Percentiles rank a stretch among this genome's conserved stretches.
Evolutionary conservation across 2,329 filamentous ascomycete genomes (phyloP).

Genomic region (Fusarium hainanense): DNA sequence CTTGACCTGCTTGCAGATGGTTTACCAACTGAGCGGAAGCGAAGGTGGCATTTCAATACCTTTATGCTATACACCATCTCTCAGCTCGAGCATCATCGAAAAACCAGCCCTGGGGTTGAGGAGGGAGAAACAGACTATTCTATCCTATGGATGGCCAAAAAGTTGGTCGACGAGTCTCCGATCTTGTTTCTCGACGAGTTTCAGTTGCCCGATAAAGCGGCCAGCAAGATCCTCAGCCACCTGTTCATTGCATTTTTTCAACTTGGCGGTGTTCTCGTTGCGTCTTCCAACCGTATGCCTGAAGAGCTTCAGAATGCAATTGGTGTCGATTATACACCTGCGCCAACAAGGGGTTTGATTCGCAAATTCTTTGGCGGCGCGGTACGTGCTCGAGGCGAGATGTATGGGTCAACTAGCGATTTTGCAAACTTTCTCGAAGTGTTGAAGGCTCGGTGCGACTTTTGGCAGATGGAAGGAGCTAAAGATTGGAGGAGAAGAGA

Average conservation of each 20-base stretch:
- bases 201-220: conserved; percentile 81
- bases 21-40: conserved; percentile 77
- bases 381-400: conserved; percentile 54
- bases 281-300: conserved; percentile 85
- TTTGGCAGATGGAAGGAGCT: conserved; percentile 84
- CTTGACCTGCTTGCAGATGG: conserved; percentile 83
- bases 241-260: conserved; percentile 85
- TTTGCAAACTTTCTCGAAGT: conserved; percentile 82
- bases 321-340: conserved; percentile 73
- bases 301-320: conserved; percentile 82
- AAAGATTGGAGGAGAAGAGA: conserved; percentile 76
- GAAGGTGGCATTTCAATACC: conserved; percentile 84
- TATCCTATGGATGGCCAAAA: conserved; percentile 77
- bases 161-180: conserved; percentile 78
- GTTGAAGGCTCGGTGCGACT: conserved; percentile 79
- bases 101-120: conserved; percentile 41
- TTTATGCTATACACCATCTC: conserved; percentile 85
- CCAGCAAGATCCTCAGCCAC: conserved; percentile 82
- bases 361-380: conserved; percentile 60
- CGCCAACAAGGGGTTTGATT: conserved; percentile 64
- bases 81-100: conserved; percentile 74
- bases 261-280: conserved; percentile 81
- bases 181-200: conserved; percentile 87
- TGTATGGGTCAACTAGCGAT: conserved; percentile 73
- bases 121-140: conserved; percentile 65